Evolutionary conservation across 2,329 filamentous ascomycete genomes (phyloP), one percentile per base, ranked within the genome.

Genomic region (Orbilia ellipsospora): DNA sequence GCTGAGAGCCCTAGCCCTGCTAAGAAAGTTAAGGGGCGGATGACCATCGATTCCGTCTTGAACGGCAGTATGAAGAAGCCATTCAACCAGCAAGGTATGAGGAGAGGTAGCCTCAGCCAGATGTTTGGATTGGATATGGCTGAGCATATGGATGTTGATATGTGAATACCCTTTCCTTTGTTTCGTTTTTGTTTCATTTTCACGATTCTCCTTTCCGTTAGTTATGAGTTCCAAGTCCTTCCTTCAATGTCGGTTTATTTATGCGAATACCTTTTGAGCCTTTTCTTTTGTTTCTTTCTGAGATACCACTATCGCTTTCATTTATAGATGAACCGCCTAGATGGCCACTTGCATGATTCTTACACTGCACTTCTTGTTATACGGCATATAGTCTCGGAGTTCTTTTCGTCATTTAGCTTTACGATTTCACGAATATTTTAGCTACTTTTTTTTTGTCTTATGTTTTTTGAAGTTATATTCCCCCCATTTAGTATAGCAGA

Each of bases 21-120:
- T 0, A 77, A 77, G 66, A 69, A 52, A 12, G 66, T 60, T 20
- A 70, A 72, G 56, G 62, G 73, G 8, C 57, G 73, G 26, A 77
- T 77, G 73, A 77, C 66, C 20, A 72, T 77, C 23, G 73, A 77
- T 42, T 61, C 73, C 15, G 73, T 77, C 7, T 44, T 77, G 10
- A 72, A 77, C 23, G 73, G 61, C n/a, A 61, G 55, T 28, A 54
- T 67, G 51, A 70, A 59, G 23, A 26, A 69, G 50, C 66, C 31
- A n/a, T 36, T 36, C 31, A 36, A 36, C 2, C 1, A 7, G 8
- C 31, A 36, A 36, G 54, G 50, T 36, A n/a, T 42, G 15, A 60
- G 65, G 31, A 57, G 60, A 44, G 64, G 72, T 20, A 64, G 72
- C 40, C 26, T 75, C 31, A 75, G 72, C 52, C 72, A 75, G 48